These are phyloP conservation scores for Hansfordia pulvinata DNA, from an alignment of 2,329 filamentous ascomycete species.

Conservation along the genomic window DNA sequence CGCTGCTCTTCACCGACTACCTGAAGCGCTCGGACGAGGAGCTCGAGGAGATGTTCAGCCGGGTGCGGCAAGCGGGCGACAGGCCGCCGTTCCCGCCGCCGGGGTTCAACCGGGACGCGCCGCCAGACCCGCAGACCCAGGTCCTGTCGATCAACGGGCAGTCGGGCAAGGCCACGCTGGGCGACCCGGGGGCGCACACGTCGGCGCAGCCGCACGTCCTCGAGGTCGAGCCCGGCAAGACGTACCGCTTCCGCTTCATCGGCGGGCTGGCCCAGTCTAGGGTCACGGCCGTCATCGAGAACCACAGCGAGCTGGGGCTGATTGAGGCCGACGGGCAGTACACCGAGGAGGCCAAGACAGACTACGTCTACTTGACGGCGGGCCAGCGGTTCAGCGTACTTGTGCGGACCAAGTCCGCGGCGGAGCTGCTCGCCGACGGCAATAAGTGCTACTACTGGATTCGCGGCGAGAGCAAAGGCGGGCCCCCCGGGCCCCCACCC, in stretches of 20 bases:
- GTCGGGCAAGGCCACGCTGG: conserved; percentile 24
- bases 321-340: conserved; percentile 47
- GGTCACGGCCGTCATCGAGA: conserved; percentile 39
- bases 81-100: too few relatives aligned
- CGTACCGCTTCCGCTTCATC: conserved; percentile 48
- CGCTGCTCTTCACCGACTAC: conserved; percentile 40
- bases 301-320: conserved; percentile 38
- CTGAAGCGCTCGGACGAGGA: conserved; percentile 37
- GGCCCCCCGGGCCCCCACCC: conserved; percentile 26
- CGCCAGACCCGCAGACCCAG: conserved; percentile 36
- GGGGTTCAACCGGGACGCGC: too few relatives aligned
- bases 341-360: conserved; percentile 29
- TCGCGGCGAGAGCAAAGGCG: conserved; percentile 34
- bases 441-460: conserved; percentile 28
- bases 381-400: conserved; percentile 48
- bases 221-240: conserved; percentile 43
- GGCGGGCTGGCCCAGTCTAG: conserved; percentile 40
- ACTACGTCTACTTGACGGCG: conserved; percentile 37
- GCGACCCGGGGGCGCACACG: conserved; percentile 16
- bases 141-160: conserved; percentile 44
- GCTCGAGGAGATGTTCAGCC: too few relatives aligned
- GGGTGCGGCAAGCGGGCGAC: too few relatives aligned
- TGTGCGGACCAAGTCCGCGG: conserved; percentile 33
- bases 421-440: conserved; percentile 22
- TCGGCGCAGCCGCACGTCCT: conserved; percentile 37